Conservation (phyloP, 768 basidiomycete species). For the Collybia mongolica region DNA sequence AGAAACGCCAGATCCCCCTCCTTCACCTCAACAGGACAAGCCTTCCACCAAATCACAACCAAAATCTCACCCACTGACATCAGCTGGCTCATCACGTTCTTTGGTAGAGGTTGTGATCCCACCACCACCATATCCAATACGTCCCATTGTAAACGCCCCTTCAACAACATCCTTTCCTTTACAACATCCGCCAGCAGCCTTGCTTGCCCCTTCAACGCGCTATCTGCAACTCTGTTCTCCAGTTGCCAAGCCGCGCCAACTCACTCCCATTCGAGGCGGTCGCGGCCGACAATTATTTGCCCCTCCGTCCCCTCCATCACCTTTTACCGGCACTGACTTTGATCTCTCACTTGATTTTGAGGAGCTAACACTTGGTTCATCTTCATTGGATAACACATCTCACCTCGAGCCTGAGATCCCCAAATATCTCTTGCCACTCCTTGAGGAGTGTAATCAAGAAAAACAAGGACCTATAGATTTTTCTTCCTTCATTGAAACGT, state of each 20-base stretch:
- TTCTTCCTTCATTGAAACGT: constrained; percentile 78
- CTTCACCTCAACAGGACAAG: constrained; percentile 11
- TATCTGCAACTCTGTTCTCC: constrained; percentile 28
- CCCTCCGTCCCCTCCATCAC: constrained; percentile 55
- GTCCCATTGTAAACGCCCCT: constrained; percentile 10
- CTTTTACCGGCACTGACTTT: constrained; percentile 46
- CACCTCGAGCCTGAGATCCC: constrained; percentile 35
- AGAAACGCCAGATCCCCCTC: constrained; percentile 2
- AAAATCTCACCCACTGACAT: constrained; percentile 8
- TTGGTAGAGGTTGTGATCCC: constrained; percentile 45
- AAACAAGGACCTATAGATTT: constrained; percentile 67
- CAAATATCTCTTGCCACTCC: constrained; percentile 56
- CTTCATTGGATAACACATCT: constrained; percentile 13
- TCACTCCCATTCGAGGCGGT: constrained; percentile 64
- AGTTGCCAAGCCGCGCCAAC: constrained; percentile 49
- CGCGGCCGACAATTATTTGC: constrained; percentile 37
- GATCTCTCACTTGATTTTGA: constrained; percentile 54
- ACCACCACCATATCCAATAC: constrained; percentile 29
- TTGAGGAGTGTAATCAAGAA: constrained; percentile 72
- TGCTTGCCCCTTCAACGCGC: not conserved
- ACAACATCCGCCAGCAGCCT: constrained; percentile 6
- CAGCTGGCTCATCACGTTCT: constrained; percentile 13
- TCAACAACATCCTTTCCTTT: constrained; percentile 4
- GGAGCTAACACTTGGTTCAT: constrained; percentile 35
- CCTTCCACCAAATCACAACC: constrained; percentile 2